Evolutionary conservation across 176 grass and related monocot genomes (phyloP), one percentile per base, ranked within the genome.

Genomic region (Carex kokanica): DNA sequence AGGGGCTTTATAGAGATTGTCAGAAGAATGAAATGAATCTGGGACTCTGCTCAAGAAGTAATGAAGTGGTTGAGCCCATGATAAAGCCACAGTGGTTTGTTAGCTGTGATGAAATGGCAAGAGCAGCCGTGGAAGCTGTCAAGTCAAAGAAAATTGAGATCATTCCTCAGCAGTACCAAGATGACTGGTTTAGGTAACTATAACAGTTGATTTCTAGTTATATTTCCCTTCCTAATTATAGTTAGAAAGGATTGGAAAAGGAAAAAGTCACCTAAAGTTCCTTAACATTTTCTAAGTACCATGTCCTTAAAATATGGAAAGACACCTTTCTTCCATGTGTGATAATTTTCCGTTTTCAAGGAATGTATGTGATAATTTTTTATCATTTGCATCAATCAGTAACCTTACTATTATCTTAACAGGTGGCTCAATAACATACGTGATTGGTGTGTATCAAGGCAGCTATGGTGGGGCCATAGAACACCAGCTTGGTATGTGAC

Each of bases 1-100:
- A 97, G 92, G 88, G 88, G 2, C 59, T 97, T 16, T 97, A 97
- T 61, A 94, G 89, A 87, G 92, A 85, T 60, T 87, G 90, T 60
- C 88, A 92, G 83, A 97, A 94, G 83, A 97, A 97, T 27, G 92
- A 94, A 97, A 97, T 97, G 94, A 94, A 64, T 29, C 87, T 97
- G 83, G 94, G 94, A 14, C 61, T 89, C 79, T 97, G 94, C 89
- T 97, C 94, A 55, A 92, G 94, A 86, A 92, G 68, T 86, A 89
- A 88, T 84, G 94, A 97, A 81, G 88, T 97, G 21, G 85, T 97
- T 29, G 92, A 97, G 69, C 92, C 94, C 31, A 92, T 92, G 90
- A 78, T 97, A 80, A 97, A 92, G 64, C 90, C 92, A 27, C 94
- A 97, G 63, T 97, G 94, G 90, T 94, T 94, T 88, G 92, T 97